Base-by-base conservation (phyloP, 345 rosid species). In the Arabis alpina region DNA sequence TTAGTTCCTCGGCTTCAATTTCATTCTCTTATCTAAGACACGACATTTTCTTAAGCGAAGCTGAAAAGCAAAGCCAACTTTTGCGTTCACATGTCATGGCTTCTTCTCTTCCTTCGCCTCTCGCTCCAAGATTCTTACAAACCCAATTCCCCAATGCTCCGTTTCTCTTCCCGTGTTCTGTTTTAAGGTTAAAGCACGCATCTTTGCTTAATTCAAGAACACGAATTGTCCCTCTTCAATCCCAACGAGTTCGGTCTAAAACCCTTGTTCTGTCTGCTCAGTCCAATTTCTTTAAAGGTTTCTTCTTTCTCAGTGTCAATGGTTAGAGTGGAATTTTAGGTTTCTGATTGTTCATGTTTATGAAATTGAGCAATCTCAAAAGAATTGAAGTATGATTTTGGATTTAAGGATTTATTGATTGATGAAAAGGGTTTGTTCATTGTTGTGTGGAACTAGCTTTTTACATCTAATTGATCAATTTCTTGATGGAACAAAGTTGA, bases 241-340 rank as follows among this genome's bases (percentile, higher is more conserved):
- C 64, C 4, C 69, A 48, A 42, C 82, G 76, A 68, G 50, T 70
- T 24, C 61, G 82, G 27, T 62, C 78, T 16, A 54, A 24, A 54
- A 75, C 75, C 8, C 47, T 65, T 8, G 80, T 83, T 72, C 59
- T 40, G 25, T 85, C 89, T 59, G 82, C 75, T 2, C 88, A 83
- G 43, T 77, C 85, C 61, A 74, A 52, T 69, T 74, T 88, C 72
- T 62, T 88, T 5, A 84, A 75, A 83, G 86, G 93, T 86, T 55
- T 67, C 60, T 42, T 36, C 49, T 65, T 36, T 36, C 8, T 36
- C 2, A 36, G 40, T 36, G 2, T 36, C 40, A 36, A 36, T 36
- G 40, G 40, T 36, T 36, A 1, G 39, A 36, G 39, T 36, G 23
- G 61, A 16, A 32, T 48, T 15, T 49, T 15, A n/a, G 50, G 36